Evolutionary conservation across 2,329 filamentous ascomycete genomes (phyloP).

Genomic region (Paraphaeosphaeria minitans): DNA sequence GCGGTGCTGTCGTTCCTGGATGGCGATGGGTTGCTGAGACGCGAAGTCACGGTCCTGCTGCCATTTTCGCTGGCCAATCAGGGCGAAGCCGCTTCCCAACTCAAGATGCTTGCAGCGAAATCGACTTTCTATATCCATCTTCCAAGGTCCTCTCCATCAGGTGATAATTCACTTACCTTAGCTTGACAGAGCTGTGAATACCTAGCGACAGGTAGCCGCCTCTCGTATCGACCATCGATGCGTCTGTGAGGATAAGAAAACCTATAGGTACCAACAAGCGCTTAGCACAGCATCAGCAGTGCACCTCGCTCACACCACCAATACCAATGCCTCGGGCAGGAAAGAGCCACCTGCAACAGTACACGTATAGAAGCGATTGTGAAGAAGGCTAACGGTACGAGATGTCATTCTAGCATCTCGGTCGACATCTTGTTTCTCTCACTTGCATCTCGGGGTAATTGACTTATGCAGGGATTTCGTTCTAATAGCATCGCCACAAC

Average conservation of each 20-base stretch:
- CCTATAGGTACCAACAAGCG: neutral
- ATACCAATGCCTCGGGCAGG: neutral
- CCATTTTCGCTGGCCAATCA: conserved; percentile 7
- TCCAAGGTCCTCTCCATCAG: no score
- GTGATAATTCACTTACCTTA: no score
- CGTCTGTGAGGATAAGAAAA: neutral
- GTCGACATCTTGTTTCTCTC: neutral
- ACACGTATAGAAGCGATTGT: neutral
- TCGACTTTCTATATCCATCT: no score
- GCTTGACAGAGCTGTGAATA: no score
- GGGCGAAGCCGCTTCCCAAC: neutral
- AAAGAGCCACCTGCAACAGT: neutral
- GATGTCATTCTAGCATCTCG: neutral
- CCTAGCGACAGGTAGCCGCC: neutral
- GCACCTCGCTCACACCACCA: neutral
- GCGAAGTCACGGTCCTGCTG: conserved; percentile 23
- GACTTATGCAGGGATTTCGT: neutral
- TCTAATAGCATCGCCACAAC: neutral
- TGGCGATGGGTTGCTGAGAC: conserved; percentile 8
- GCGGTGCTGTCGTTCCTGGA: neutral
- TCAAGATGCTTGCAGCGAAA: no score
- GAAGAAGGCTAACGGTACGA: neutral
- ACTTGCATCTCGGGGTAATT: neutral
- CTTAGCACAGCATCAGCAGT: neutral
- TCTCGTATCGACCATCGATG: neutral